These are phyloP conservation scores for Blastocystis sp. DNA, from an alignment of 352 stramenopile genomes.

Conservation along the genomic window DNA sequence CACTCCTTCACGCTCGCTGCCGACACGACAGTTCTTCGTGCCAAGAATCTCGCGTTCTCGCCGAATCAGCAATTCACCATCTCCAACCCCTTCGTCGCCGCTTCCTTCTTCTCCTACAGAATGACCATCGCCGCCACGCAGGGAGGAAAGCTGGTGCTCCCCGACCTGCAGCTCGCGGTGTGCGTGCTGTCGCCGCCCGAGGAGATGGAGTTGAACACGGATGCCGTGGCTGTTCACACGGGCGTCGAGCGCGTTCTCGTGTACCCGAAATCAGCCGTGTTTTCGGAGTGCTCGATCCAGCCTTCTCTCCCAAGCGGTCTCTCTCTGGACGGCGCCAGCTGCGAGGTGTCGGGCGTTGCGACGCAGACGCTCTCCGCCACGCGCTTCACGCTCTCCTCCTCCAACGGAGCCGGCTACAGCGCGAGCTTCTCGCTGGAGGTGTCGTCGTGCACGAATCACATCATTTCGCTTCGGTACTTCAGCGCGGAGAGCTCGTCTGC, in stretches of 20 bases:
- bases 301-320: slow-evolving; percentile 33
- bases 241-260: neutral
- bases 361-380: neutral
- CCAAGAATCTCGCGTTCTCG: neutral
- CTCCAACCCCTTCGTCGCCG: neutral
- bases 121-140: neutral
- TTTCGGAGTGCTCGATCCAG: slow-evolving; percentile 14
- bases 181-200: neutral
- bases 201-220: neutral
- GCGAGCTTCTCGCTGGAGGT: neutral
- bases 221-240: neutral
- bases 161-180: neutral
- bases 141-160: neutral
- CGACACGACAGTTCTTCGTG: neutral
- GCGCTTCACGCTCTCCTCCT: neutral
- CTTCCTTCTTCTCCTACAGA: neutral
- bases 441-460: neutral
- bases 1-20: neutral
- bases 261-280: too few species aligned
- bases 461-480: neutral
- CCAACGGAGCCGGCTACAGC: neutral
- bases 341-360: neutral
- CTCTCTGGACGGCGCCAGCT: neutral
- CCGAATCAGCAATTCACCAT: neutral
- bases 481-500: neutral